Evolutionary conservation across 208 protist genomes (phyloP).

Genomic region (Crithidia brevicula): DNA sequence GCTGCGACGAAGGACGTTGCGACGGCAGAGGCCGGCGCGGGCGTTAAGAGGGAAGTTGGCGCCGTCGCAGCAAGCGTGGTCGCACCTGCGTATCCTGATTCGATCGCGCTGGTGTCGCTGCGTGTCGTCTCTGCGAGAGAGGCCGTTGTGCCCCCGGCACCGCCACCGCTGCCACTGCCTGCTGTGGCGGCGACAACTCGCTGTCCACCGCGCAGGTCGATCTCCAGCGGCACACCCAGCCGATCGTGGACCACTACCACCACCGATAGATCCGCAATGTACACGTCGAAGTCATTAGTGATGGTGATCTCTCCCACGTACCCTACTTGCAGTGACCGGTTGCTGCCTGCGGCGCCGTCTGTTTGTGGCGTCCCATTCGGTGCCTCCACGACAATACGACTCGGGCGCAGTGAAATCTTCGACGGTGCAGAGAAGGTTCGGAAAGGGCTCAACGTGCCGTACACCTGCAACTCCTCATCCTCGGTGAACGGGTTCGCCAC

Average conservation of each 20-base stretch:
- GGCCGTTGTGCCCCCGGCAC: background rate
- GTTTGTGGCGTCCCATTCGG: background rate
- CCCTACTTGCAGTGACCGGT: conserved; percentile 27
- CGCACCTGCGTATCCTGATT: background rate
- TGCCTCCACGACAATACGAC: conserved; percentile 17
- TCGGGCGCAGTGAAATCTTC: conserved; percentile 31
- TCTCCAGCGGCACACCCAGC: conserved; percentile 37
- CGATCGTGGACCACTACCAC: conserved; percentile 46
- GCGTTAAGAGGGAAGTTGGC: background rate
- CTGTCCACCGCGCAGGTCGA: conserved; percentile 44
- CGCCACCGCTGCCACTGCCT: background rate
- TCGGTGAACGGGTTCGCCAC: conserved; percentile 72
- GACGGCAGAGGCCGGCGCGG: background rate
- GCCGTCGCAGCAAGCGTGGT: background rate
- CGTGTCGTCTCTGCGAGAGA: conserved; percentile 1
- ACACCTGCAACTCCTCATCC: conserved; percentile 81
- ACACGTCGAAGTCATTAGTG: conserved; percentile 55
- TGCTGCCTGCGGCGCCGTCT: background rate
- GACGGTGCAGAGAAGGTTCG: conserved; percentile 64
- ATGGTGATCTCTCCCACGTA: conserved; percentile 63
- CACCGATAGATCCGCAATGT: conserved; percentile 38
- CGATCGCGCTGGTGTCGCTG: background rate
- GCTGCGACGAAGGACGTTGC: conserved; percentile 28
- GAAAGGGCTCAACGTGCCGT: conserved; percentile 70
- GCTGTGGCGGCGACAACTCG: background rate